phyloP scores from a whole-genome alignment of 139 green algal genomes.

The Haematococcus lacustris region DNA sequence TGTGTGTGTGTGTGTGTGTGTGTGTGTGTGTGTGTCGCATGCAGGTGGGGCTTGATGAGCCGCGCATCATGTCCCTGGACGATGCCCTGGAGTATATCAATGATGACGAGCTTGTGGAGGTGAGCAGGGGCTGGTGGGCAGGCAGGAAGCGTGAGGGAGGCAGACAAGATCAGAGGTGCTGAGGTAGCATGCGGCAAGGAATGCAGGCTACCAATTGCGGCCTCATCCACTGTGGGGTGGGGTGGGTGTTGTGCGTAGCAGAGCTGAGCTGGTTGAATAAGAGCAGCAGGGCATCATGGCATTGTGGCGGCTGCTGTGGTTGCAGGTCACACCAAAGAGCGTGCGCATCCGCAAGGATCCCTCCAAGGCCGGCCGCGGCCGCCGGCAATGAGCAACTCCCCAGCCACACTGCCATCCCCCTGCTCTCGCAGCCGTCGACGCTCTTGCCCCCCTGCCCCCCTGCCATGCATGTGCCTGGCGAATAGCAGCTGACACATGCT shows the following conservation, averaged over 20 bases:
- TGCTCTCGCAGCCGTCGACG: too few species aligned
- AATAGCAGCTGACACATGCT: too few species aligned
- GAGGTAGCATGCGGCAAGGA: too few species aligned
- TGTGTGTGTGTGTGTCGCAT: constrained; percentile 4
- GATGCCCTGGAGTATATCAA: constrained; percentile 95
- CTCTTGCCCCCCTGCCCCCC: too few species aligned
- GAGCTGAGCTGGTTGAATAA: background rate
- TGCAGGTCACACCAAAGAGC: constrained; percentile 80
- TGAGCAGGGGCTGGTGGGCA: constrained; percentile 29
- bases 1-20: background rate
- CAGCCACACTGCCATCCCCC: too few species aligned
- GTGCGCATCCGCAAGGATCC: constrained; percentile 90
- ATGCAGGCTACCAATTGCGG: too few species aligned
- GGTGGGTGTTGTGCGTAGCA: background rate
- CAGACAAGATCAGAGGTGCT: too few species aligned
- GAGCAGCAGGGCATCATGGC: background rate
- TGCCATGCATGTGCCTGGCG: too few species aligned
- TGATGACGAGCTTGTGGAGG: constrained; percentile 90
- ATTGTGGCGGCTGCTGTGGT: constrained; percentile 3
- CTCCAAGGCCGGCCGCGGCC: background rate
- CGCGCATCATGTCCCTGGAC: constrained; percentile 79
- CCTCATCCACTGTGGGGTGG: too few species aligned
- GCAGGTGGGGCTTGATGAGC: constrained; percentile 55
- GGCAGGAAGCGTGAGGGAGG: background rate
- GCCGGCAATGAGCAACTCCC: too few species aligned